Evolutionary conservation across 2,329 filamentous ascomycete species (phyloP).

Genomic region (Zymoseptoria crescenta): DNA sequence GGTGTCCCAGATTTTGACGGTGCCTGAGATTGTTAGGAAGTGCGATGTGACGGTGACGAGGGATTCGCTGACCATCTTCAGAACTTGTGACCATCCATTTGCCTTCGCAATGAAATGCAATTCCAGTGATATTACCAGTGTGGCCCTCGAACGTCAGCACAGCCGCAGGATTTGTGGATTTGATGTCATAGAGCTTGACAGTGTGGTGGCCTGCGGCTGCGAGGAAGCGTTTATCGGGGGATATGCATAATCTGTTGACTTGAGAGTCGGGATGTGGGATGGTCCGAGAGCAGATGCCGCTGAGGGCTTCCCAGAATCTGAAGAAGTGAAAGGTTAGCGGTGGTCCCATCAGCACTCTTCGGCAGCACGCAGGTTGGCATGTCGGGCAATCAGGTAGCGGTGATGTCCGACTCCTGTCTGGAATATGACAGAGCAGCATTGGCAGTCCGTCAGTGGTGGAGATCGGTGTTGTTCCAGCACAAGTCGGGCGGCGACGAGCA

Average conservation of each 20-base stretch:
- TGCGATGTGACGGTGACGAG: background rate
- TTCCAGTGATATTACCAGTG: conserved; percentile 89
- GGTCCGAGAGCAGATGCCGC: conserved; percentile 93
- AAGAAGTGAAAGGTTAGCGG: background rate
- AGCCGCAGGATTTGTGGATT: conserved; percentile 92
- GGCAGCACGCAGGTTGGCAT: background rate
- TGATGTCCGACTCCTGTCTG: background rate
- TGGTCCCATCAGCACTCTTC: background rate
- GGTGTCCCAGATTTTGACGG: conserved; percentile 96
- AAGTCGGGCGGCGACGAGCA: background rate
- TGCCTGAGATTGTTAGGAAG: conserved; percentile 33
- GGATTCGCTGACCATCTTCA: conserved; percentile 60
- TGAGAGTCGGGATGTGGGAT: conserved; percentile 98
- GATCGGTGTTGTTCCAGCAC: background rate
- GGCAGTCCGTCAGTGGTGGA: background rate
- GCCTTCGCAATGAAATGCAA: conserved; percentile 95
- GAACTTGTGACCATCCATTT: conserved; percentile 99
- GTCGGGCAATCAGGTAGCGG: background rate
- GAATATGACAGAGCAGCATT: background rate
- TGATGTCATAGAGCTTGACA: conserved; percentile 97
- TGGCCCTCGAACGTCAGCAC: conserved; percentile 93
- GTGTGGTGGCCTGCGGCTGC: conserved; percentile 74
- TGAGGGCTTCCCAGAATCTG: conserved; percentile 97
- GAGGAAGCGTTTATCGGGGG: conserved; percentile 92
- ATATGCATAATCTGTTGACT: conserved; percentile 96